Evolutionary conservation across 2,329 filamentous ascomycete species (phyloP), one percentile per base, ranked within the genome.

Genomic region (Aspergillus texensis): DNA sequence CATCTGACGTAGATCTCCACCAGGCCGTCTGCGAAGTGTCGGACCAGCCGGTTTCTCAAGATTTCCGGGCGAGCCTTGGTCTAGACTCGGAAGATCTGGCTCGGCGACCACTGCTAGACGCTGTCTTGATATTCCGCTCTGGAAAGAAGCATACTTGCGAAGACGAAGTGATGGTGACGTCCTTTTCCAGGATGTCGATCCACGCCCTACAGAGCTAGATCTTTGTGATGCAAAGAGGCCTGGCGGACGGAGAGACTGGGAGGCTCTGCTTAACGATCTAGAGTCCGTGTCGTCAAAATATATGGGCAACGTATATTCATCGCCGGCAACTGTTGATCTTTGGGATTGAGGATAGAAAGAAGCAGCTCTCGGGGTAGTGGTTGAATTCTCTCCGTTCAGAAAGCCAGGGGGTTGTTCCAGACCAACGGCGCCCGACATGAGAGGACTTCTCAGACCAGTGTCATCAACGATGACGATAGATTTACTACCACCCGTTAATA

Each of bases 391-490:
- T 10, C 60, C 57, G 21, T 66, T 61, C 53, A 68, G 55, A 48
- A 70, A 69, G 24, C 58, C 56, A 24, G 69, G 69, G 16, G 68
- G 52, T 26, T 67, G 60, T 48, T 66, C 63, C 39, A 68, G 56
- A 12, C 62, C 57, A 16, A 79, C 64, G 5, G 73, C 79, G 9
- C 79, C 79, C 12, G 79, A 75, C 74, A 79, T 80, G 5, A 74
- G 60, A n/a, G 78, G 75, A 36, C 75, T 66, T 43, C 77, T 71
- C 10, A 77, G 69, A 9, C 79, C 79, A 36, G 85, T 87, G 66
- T 86, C 85, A 69, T 96, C 92, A 41, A 96, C 88, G 72, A 97
- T 96, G 61, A 97, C 85, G 68, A 97, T 96, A 0, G 93, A 96
- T 73, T 94, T 90, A 81, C 92, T 96, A n/a, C 92, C 91, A 12